A percentile compares a stretch with the other conserved stretches of the same genome.
Evolutionary conservation across 1,284 basidiomycete species (phyloP).

Genomic region (Trametes hirsuta): DNA sequence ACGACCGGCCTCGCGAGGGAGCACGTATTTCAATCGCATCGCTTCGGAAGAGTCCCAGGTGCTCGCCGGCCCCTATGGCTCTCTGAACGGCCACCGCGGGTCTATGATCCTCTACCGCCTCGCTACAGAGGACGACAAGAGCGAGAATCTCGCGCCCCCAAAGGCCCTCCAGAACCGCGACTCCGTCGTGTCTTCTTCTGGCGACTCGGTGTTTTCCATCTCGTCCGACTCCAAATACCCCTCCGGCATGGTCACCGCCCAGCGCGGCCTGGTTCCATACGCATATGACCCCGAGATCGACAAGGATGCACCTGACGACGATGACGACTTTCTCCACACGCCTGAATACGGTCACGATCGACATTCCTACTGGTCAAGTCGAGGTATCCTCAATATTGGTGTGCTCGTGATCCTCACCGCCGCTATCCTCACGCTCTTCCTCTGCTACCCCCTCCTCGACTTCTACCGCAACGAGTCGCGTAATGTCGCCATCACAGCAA

Average conservation of each 20-base stretch:
- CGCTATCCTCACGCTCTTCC: conserved; percentile 65
- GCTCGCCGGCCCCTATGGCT: conserved; percentile 35
- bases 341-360: conserved; percentile 42
- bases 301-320: conserved; percentile 63
- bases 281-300: conserved; percentile 68
- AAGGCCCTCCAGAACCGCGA: conserved; percentile 36
- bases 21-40: conserved; percentile 29
- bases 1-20: conserved; percentile 30
- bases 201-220: conserved; percentile 55
- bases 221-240: conserved; percentile 70
- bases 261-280: conserved; percentile 61
- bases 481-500: conserved; percentile 61
- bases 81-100: conserved; percentile 41
- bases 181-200: conserved; percentile 47
- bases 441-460: conserved; percentile 76
- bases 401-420: conserved; percentile 47
- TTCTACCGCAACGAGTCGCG: conserved; percentile 50
- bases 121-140: conserved; percentile 44
- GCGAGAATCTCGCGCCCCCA: conserved; percentile 36
- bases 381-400: conserved; percentile 53
- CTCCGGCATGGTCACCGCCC: conserved; percentile 39
- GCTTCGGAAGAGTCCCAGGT: conserved; percentile 51
- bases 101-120: conserved; percentile 74
- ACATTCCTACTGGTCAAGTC: conserved; percentile 38
- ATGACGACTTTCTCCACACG: conserved; percentile 62